phyloP scores from a whole-genome alignment of 31 red algal genomes.

The Odonthalia washingtoniensis region DNA sequence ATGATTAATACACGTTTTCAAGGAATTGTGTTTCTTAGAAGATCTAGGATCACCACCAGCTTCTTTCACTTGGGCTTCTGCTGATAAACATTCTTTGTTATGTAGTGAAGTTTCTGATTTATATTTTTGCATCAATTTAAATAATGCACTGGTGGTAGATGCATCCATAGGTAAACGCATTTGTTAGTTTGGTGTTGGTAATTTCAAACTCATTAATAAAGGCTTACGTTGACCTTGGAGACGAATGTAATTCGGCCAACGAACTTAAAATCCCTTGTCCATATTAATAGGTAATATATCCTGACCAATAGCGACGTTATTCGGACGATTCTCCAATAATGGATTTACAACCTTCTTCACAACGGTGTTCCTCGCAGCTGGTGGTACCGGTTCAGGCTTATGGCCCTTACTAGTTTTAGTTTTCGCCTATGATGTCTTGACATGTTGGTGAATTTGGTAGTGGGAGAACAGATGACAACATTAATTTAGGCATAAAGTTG shows the following conservation, averaged over 20 bases:
- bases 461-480: no score
- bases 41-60: conserved; percentile 72
- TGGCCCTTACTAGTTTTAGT: conserved; percentile 72
- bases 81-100: conserved; percentile 89
- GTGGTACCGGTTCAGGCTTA: conserved; percentile 72
- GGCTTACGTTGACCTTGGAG: conserved; percentile 98
- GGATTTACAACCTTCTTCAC: conserved; percentile 81
- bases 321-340: conserved; percentile 89
- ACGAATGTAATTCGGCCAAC: conserved; percentile 97
- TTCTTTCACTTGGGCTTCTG: conserved; percentile 84
- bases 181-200: conserved; percentile 95
- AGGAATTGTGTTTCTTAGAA: conserved; percentile 88
- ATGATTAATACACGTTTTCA: conserved; percentile 99
- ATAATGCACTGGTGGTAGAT: conserved; percentile 75
- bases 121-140: conserved; percentile 94
- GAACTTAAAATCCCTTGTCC: conserved; percentile 89
- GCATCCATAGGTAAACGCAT: conserved; percentile 94
- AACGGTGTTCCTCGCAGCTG: conserved; percentile 69
- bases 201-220: conserved; percentile 90
- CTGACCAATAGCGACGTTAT: conserved; percentile 98
- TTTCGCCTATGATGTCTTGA: no score
- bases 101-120: conserved; percentile 85
- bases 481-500: no score
- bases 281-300: conserved; percentile 82
- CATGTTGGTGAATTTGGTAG: no score